phyloP scores from a whole-genome alignment of 345 rosid species.

The Gossypium bickii region DNA sequence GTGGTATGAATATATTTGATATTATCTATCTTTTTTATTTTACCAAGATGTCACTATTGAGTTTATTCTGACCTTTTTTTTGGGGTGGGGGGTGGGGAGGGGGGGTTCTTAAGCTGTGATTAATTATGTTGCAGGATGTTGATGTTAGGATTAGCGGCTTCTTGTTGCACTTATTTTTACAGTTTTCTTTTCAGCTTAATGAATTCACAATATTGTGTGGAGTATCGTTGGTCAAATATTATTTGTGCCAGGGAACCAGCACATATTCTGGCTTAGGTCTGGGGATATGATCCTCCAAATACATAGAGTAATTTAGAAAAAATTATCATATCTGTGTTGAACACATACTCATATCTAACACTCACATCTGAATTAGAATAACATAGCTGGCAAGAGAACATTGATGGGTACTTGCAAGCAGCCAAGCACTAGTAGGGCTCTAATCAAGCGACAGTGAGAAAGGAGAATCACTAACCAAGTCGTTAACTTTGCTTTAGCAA shows the following conservation, averaged over 20 bases:
- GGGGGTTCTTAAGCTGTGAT: background rate
- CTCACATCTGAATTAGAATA: background rate
- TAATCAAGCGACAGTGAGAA: background rate
- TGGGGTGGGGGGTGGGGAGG: accelerated
- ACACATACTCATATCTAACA: background rate
- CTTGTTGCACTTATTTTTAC: background rate
- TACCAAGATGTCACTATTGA: background rate
- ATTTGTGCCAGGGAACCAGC: background rate
- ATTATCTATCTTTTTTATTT: background rate
- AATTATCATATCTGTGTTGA: background rate
- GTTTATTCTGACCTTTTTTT: background rate
- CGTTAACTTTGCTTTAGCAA: background rate
- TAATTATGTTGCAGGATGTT: background rate
- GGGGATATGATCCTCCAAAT: background rate
- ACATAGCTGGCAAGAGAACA: background rate
- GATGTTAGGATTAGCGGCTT: background rate
- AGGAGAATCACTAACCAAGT: background rate
- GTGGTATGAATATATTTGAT: constrained; percentile 39
- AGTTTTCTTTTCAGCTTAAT: background rate
- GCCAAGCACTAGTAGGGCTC: background rate
- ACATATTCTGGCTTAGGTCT: background rate
- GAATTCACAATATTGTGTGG: background rate
- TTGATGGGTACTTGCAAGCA: background rate
- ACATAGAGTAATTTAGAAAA: background rate
- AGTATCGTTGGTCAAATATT: background rate